Evolutionary conservation across 2,329 filamentous ascomycete species (phyloP), one percentile per base, ranked within the genome.

Genomic region (Dendryphion nanum): DNA sequence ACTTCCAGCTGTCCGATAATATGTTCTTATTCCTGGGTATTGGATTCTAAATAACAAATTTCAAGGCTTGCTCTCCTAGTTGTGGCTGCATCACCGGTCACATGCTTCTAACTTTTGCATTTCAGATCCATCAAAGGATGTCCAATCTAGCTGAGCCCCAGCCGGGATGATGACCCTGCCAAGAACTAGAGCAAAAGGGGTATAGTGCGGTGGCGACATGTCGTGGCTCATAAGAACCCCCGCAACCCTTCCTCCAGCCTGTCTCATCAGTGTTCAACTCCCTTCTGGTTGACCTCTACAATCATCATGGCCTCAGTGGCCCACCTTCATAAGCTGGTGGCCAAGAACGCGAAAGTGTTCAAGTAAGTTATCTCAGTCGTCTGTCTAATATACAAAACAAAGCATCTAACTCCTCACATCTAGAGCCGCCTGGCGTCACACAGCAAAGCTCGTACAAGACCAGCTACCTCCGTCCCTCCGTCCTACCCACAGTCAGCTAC

Each of bases 371-470:
- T 26, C 23, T 10, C n/a, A n/a, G n/a, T n/a, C n/a, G n/a, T n/a
- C n/a, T n/a, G n/a, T n/a, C n/a, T n/a, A n/a, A n/a, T n/a, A n/a
- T n/a, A n/a, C n/a, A n/a, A n/a, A n/a, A n/a, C n/a, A n/a, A n/a
- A n/a, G n/a, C n/a, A n/a, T n/a, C 40, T 26, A n/a, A 26, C 23
- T 26, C 23, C 10, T n/a, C 23, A 3, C 23, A n/a, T n/a, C n/a
- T n/a, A 74, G 72, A 57, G 66, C 69, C 53, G 70, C 69, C 54
- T 69, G 71, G 61, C 69, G 70, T 53, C 68, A 73, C 50, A 65
- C 71, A 38, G 66, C 70, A 33, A 67, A 66, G 45, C 63, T 70
- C 37, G 57, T 75, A 41, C 68, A 71, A 57, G 59, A 65, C 40
- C 68, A 71, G 41, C 53, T 76, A 35, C 63, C 66, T 37, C 59